Evolutionary conservation across 2,329 filamentous ascomycete species (phyloP).

Genomic region (Pseudofabraea citricarpa): DNA sequence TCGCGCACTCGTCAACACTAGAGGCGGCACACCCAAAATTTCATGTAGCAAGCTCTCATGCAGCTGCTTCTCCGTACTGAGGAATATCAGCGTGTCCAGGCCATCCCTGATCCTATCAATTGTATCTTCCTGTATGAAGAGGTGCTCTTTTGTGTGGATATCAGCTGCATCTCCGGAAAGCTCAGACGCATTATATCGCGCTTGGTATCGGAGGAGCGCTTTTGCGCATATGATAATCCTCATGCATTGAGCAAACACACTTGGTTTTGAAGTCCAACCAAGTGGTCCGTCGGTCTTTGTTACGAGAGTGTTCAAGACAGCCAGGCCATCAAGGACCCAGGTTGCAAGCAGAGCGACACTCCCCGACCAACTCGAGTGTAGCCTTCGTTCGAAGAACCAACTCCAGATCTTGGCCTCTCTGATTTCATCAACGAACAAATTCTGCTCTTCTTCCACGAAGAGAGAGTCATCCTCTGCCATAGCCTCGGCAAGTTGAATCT

Average conservation of each 20-base stretch:
- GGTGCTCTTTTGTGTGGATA: neutral
- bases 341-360: constrained; percentile 1
- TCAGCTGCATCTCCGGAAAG: neutral
- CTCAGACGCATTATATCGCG: neutral
- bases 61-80: constrained; percentile 1
- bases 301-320: constrained; percentile 12
- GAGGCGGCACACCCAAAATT: neutral
- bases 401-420: constrained; percentile 69
- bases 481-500: constrained; percentile 37
- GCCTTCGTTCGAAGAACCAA: constrained; percentile 26
- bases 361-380: constrained; percentile 9
- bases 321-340: constrained; percentile 39
- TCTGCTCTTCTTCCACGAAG: constrained; percentile 88
- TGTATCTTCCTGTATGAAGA: neutral
- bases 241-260: constrained; percentile 58
- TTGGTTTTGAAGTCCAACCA: constrained; percentile 66
- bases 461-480: constrained; percentile 60
- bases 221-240: constrained; percentile 33
- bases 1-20: neutral
- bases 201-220: constrained; percentile 5
- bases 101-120: neutral
- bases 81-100: neutral
- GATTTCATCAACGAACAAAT: constrained; percentile 84
- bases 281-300: constrained; percentile 56
- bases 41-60: constrained; percentile 5